Evolutionary conservation across 768 basidiomycete genomes (phyloP), one percentile per base, ranked within the genome.

Genomic region (Tulasnella sp.): DNA sequence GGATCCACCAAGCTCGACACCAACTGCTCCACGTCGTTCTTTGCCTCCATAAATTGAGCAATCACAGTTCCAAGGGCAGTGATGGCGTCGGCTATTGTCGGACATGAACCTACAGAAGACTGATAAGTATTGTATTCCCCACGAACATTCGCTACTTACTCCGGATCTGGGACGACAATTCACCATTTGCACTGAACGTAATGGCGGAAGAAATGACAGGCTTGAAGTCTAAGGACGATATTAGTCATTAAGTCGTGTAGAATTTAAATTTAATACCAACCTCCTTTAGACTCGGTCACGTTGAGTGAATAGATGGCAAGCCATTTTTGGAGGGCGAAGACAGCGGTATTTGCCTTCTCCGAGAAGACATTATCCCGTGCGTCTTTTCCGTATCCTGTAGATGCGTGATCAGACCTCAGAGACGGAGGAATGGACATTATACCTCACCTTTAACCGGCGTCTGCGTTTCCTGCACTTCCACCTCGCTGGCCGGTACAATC

Each of bases 61-160:
- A 78, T 77, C 2, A 89, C 73, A 41, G 76, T 73, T 35, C 78
- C 76, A 41, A 89, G 70, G 0, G 83, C 79, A 49, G 82, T 79
- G 21, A 88, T 74, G 2, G 81, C 77, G 63, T 88, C 83, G 2
- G 84, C 83, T 2, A 90, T 71, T 0, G 82, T 84, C 8, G 87
- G 87, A 15, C 85, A 76, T 6, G 83, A 83, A 1, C 82, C 87
- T 86, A 60, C 14, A 8, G 29, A 15, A 5, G n/a, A n/a, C n/a
- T n/a, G n/a, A n/a, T n/a, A n/a, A n/a, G n/a, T n/a, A n/a, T n/a
- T n/a, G n/a, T n/a, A n/a, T n/a, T n/a, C n/a, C 29, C 21, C 2
- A 2, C 31, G n/a, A 50, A 31, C n/a, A n/a, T 17, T 23, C 5
- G 15, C 19, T 2, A 35, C 57, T 14, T 27, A 56, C 55, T 49